phyloP scores from a whole-genome alignment of 2,329 filamentous ascomycete genomes.

The Diplocarpon mali region DNA sequence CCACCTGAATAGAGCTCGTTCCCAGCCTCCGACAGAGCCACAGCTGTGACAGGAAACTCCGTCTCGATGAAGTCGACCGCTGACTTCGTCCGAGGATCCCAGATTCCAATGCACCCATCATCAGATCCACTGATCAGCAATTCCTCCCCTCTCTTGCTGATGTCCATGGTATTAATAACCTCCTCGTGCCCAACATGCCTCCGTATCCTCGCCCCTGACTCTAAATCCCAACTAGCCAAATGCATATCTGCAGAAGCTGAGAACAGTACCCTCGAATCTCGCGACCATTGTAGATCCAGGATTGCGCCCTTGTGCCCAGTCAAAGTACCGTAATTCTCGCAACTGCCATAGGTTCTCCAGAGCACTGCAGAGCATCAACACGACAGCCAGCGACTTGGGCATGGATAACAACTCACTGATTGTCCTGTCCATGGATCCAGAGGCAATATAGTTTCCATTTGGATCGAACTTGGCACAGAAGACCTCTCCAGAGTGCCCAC shows the following conservation, averaged over 20 bases:
- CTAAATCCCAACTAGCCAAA: constrained; percentile 88
- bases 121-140: constrained; percentile 84
- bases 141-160: constrained; percentile 83
- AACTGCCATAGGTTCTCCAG: constrained; percentile 86
- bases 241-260: constrained; percentile 91
- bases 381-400: neutral
- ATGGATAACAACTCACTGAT: constrained; percentile 50
- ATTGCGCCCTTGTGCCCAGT: constrained; percentile 85
- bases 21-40: constrained; percentile 85
- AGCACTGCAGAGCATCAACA: constrained; percentile 49
- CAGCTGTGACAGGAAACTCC: constrained; percentile 82
- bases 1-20: constrained; percentile 92
- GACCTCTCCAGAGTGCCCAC: constrained; percentile 73
- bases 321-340: constrained; percentile 86
- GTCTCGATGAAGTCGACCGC: constrained; percentile 83
- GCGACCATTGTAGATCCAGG: constrained; percentile 90
- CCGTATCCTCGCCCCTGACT: constrained; percentile 83
- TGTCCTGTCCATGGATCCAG: constrained; percentile 86
- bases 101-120: constrained; percentile 87
- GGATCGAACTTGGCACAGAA: constrained; percentile 87
- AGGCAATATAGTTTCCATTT: constrained; percentile 79
- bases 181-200: constrained; percentile 90
- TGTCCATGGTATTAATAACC: constrained; percentile 84
- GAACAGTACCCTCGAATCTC: constrained; percentile 82
- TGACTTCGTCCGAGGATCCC: constrained; percentile 87